A percentile compares a stretch with the other conserved stretches of the same genome.
phyloP scores from a whole-genome alignment of 257 asterid genomes.

The Ajuga chamaepitys region DNA sequence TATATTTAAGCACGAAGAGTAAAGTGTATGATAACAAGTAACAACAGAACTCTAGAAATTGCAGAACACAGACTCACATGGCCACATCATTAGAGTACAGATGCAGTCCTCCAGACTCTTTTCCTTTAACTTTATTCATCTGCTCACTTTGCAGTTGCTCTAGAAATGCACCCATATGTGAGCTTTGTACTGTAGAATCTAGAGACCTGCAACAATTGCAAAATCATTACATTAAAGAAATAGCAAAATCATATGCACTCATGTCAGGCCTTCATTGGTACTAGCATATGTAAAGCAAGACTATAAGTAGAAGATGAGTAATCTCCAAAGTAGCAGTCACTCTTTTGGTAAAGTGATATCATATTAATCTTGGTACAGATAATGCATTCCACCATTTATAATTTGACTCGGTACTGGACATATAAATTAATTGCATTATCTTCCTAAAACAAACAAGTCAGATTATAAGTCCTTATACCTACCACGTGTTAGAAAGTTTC shows the following conservation, averaged over 20 bases:
- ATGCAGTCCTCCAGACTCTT: conserved; percentile 77
- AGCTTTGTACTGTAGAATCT: conserved; percentile 55
- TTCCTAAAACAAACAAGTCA: not conserved
- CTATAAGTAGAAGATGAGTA: not conserved
- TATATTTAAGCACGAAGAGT: not conserved
- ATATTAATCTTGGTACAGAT: not conserved
- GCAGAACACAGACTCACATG: conserved; percentile 57
- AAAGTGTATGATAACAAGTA: not conserved
- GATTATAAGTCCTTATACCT: not conserved
- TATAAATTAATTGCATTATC: not conserved
- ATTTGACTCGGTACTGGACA: not conserved
- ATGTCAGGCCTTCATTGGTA: not conserved
- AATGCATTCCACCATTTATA: not conserved
- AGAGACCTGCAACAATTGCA: conserved; percentile 49
- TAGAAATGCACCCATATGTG: conserved; percentile 78
- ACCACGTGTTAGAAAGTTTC: not conserved
- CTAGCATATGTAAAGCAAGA: not conserved
- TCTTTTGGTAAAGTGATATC: not conserved
- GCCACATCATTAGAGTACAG: conserved; percentile 79
- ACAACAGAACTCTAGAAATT: not conserved
- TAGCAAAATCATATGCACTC: not conserved
- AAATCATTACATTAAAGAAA: conserved; percentile 18
- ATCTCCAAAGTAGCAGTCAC: not conserved
- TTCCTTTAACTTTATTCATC: conserved; percentile 48
- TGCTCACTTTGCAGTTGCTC: conserved; percentile 79